Evolutionary conservation across 495 filamentous ascomycete species (phyloP), one percentile per base, ranked within the genome.

Genomic region (Thozetella sp.): DNA sequence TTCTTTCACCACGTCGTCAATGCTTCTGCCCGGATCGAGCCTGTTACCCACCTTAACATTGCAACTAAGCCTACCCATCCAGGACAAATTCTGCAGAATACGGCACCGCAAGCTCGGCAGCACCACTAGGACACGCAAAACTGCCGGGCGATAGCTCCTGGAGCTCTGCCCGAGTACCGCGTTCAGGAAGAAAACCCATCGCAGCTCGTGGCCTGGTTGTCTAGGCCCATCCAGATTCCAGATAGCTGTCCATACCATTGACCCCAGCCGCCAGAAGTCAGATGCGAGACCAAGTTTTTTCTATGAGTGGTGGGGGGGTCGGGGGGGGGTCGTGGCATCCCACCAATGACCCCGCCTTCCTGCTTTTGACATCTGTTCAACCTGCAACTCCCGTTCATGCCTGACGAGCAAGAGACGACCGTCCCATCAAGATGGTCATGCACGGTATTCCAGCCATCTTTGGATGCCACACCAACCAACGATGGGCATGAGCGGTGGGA

Each of bases 1-100:
- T 19, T 48, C 43, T 48, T 11, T 20, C 43, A 9, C 43, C 20
- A 15, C n/a, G 43, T 48, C n/a, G 43, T 48, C 43, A 48, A 48
- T 48, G 6, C 43, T 48, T n/a, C 43, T 48, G 12, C 43, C 43
- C 43, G 43, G 43, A 48, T 48, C 43, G n/a, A 48, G 43, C 43
- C n/a, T 48, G 11, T n/a, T n/a, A 4, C 10, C 43, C 43, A n/a
- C 43, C 43, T 48, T 48, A 48, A 20, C n/a, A 48, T 19, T n/a
- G 10, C 43, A 48, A 19, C 43, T 48, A 48, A 10, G 43, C 9
- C n/a, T 48, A 3, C 43, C 43, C 20, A 48, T 48, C 43, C 43
- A 48, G 43, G 43, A 48, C n/a, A 20, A 19, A 10, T 20, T 48
- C 20, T 4, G 6, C 6, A 15, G 30, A 37, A 48, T n/a, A 48